Percentiles rank a stretch among this genome's conserved stretches.
Conservation (phyloP, 2,329 filamentous ascomycete genomes). For the Sporothrix humicola region DNA sequence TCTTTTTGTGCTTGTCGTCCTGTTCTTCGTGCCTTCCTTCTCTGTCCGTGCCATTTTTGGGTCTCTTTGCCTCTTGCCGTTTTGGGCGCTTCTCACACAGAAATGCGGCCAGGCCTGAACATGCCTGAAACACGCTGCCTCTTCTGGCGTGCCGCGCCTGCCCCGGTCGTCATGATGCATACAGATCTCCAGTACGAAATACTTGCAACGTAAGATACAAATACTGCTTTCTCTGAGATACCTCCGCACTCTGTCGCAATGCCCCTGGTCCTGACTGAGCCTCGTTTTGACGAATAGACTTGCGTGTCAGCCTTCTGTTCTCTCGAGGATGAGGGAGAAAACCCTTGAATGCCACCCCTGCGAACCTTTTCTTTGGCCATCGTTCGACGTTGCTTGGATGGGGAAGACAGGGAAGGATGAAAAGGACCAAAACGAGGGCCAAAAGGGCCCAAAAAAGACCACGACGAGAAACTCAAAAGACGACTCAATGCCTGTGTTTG, state of each 20-base stretch:
- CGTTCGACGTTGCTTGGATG: conserved; percentile 8
- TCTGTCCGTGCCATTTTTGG: not conserved
- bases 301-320: conserved; percentile 18
- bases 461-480: not conserved
- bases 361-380: not conserved
- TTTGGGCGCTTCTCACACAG: not conserved
- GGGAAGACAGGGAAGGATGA: conserved; percentile 11
- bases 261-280: not conserved
- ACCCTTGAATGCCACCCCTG: too few relatives aligned
- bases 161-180: not conserved
- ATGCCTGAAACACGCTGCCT: conserved; percentile 26
- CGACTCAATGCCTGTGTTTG: not conserved
- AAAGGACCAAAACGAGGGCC: too few relatives aligned
- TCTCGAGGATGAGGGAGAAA: not conserved
- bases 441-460: too few relatives aligned
- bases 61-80: conserved; percentile 6
- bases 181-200: too few relatives aligned
- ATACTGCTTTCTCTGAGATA: too few relatives aligned
- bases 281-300: conserved; percentile 20
- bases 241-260: not conserved
- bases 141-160: conserved; percentile 20
- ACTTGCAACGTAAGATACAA: too few relatives aligned
- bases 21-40: conserved; percentile 9
- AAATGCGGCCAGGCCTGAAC: conserved; percentile 25
- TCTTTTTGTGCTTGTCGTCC: not conserved